Percentiles rank a stretch among this genome's conserved stretches.
phyloP scores from a whole-genome alignment of 805 yeast species.

The Brettanomyces bruxellensis region DNA sequence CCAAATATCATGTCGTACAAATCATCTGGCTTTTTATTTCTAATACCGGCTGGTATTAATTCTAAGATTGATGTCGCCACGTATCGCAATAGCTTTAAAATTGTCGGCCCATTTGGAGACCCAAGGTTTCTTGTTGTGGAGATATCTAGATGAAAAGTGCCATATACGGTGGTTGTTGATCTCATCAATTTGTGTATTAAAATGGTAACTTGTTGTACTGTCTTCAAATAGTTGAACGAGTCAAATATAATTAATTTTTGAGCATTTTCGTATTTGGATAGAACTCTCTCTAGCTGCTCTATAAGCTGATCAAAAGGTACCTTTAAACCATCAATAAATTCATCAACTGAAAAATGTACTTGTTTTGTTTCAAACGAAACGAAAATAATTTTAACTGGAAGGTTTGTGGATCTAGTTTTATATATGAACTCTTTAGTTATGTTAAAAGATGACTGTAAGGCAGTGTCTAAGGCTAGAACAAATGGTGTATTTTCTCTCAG shows the following conservation, averaged over 20 bases:
- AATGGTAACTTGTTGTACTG: slow-evolving; percentile 33
- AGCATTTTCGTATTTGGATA: slow-evolving; percentile 1
- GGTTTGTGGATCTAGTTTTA: slow-evolving; percentile 23
- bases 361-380: slow-evolving; percentile 62
- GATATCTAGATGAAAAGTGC: slow-evolving; percentile 36
- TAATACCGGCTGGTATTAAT: slow-evolving; percentile 33
- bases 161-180: slow-evolving; percentile 36
- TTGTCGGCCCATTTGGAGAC: slow-evolving; percentile 12
- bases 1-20: slow-evolving; percentile 29
- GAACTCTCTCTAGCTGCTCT: slow-evolving; percentile 4
- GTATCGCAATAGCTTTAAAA: slow-evolving; percentile 35
- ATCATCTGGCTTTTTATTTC: slow-evolving; percentile 28
- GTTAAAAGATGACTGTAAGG: slow-evolving; percentile 55
- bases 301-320: slow-evolving; percentile 7
- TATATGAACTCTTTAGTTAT: slow-evolving; percentile 51
- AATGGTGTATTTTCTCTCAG: slow-evolving; percentile 72
- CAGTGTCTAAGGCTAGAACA: slow-evolving; percentile 57
- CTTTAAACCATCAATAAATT: slow-evolving; percentile 37
- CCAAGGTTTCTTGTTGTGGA: slow-evolving; percentile 12
- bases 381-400: slow-evolving; percentile 31
- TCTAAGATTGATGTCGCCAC: slow-evolving; percentile 72
- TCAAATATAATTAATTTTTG: slow-evolving; percentile 49
- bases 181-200: slow-evolving; percentile 24
- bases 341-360: slow-evolving; percentile 39
- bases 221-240: slow-evolving; percentile 49